These are phyloP conservation scores for Yamadazyma philogaea DNA, from an alignment of 805 yeast species.

Conservation along the genomic window DNA sequence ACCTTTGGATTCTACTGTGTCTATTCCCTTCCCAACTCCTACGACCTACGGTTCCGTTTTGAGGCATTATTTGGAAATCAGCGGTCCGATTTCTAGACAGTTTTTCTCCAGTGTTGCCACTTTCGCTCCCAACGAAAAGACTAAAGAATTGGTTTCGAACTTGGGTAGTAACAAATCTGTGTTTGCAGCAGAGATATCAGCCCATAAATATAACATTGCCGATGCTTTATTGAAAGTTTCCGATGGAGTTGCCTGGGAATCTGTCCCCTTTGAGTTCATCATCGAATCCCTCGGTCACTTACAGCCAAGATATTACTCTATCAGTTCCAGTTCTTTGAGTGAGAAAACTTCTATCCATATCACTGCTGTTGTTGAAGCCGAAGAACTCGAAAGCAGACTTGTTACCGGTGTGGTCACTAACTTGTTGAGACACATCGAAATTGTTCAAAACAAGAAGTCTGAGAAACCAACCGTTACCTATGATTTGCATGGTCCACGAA, in stretches of 20 bases:
- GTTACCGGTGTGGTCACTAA: slow-evolving; percentile 90
- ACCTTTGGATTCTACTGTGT: slow-evolving; percentile 66
- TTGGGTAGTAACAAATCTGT: slow-evolving; percentile 66
- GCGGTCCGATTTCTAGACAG: slow-evolving; percentile 93
- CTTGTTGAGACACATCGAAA: slow-evolving; percentile 69
- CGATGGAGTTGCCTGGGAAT: slow-evolving; percentile 62
- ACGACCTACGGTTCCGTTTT: slow-evolving; percentile 85
- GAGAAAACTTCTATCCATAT: slow-evolving; percentile 75
- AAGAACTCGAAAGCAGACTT: slow-evolving; percentile 24
- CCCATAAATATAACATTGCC: slow-evolving; percentile 65
- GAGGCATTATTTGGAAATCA: slow-evolving; percentile 83
- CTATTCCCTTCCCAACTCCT: slow-evolving; percentile 68
- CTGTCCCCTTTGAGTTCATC: slow-evolving; percentile 79
- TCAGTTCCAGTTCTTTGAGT: slow-evolving; percentile 80
- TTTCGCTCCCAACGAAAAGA: slow-evolving; percentile 71
- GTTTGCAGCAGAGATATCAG: slow-evolving; percentile 64
- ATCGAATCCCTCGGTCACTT: slow-evolving; percentile 77
- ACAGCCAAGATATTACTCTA: slow-evolving; percentile 94
- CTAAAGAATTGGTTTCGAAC: slow-evolving; percentile 45
- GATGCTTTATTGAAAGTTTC: slow-evolving; percentile 68
- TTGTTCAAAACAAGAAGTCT: slow-evolving; percentile 49
- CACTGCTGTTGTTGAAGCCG: slow-evolving; percentile 89
- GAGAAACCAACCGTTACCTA: slow-evolving; percentile 52
- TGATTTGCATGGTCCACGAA: slow-evolving; percentile 83
- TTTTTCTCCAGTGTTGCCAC: slow-evolving; percentile 66